These are phyloP conservation scores for Tinospora cordifolia DNA, from an alignment of 164 flowering plant genomes.

Conservation along the genomic window DNA sequence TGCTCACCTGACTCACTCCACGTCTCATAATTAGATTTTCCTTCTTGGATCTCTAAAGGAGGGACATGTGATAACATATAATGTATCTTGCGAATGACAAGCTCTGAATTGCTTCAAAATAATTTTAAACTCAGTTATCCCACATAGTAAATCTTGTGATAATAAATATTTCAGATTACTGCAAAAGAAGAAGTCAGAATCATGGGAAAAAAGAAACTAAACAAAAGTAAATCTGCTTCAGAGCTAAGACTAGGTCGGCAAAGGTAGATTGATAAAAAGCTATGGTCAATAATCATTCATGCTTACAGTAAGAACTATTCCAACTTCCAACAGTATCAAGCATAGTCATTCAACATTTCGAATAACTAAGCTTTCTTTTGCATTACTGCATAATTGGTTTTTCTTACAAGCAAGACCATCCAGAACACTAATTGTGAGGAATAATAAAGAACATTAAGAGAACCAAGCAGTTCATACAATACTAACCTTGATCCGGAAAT, in stretches of 20 bases:
- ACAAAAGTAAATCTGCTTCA: background rate
- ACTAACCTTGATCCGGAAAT: slow-evolving; percentile 40
- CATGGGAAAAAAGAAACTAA: background rate
- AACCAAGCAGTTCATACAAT: background rate
- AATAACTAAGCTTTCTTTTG: too few relatives aligned
- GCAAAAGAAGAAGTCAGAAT: background rate
- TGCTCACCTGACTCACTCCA: slow-evolving; percentile 67
- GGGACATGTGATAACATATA: slow-evolving; percentile 50
- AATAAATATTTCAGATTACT: background rate
- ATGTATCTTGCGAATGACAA: slow-evolving; percentile 43
- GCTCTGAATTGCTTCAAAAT: slow-evolving; percentile 35
- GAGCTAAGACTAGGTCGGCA: too few relatives aligned
- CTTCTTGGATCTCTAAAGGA: slow-evolving; percentile 29
- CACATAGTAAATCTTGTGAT: background rate
- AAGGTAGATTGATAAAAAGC: too few relatives aligned
- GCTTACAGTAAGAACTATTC: background rate
- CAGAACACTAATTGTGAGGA: background rate
- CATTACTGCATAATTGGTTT: background rate
- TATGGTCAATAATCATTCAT: too few relatives aligned
- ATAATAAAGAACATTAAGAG: background rate
- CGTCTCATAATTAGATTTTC: slow-evolving; percentile 38
- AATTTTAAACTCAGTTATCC: background rate
- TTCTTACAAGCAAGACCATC: background rate
- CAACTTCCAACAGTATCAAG: background rate
- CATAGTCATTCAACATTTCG: background rate